Evolutionary conservation across 139 green algal species (phyloP), one percentile per base, ranked within the genome.

Genomic region (Mychonastes homosphaera): DNA sequence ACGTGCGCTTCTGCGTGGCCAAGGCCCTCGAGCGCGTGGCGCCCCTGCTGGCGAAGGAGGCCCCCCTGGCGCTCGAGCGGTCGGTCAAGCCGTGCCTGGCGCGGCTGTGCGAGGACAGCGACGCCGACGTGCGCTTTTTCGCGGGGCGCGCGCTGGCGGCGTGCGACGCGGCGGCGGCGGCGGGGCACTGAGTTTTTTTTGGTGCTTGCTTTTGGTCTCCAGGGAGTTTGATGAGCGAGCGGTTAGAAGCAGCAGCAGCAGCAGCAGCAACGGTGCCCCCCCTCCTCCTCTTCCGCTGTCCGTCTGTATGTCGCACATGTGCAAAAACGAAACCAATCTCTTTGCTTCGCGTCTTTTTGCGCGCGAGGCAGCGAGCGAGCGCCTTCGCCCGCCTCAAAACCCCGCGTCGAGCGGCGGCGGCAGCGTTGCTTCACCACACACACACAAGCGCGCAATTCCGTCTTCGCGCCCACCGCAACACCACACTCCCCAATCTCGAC

Each of bases 51-150:
- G 83, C 95, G 13, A 40, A 68, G 24, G 23, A 44, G 4, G 71
- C 84, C 1, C n/a, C n/a, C n/a, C n/a, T n/a, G n/a, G n/a, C n/a
- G n/a, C 48, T 94, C 13, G 75, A 88, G 60, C 62, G 73, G 10
- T 80, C 65, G 4, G 84, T 99, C 59, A 75, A 77, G 56, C 92
- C 92, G 1, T 83, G 73, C 58, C 77, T 99, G 36, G 13, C 70
- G 45, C 83, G 92, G 65, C 79, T 98, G 40, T 62, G 63, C 24
- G 79, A 87, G 19, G 92, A 99, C 49, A 0, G 35, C 1, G 92
- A 99, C 70, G 67, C 75, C 19, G 92, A 99, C 63, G 92, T 99
- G 16, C 75, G 81, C 21, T 99, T 92, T 69, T 98, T 85, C 62
- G 84, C 86, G 6, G 33, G 66, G 4, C 78, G 83, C 57, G 85